phyloP scores from a whole-genome alignment of 2,329 filamentous ascomycete species.

The Xylaria arbuscula region DNA sequence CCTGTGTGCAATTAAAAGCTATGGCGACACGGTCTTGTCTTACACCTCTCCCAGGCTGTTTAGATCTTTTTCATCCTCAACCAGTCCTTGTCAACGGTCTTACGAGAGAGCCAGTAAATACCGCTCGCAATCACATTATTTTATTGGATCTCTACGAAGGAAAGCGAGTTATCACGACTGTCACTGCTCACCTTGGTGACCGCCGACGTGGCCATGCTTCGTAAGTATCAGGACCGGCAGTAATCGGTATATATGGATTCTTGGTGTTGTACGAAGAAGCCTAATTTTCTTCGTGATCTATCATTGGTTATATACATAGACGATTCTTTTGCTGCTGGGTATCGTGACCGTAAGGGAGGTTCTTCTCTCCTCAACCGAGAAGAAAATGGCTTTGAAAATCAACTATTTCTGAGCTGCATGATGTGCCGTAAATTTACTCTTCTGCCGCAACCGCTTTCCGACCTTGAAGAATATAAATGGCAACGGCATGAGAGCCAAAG shows the following conservation, averaged over 20 bases:
- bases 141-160: background rate
- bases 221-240: too few species aligned
- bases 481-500: slow-evolving; percentile 71
- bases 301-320: too few species aligned
- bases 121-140: background rate
- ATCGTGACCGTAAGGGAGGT: too few species aligned
- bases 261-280: background rate
- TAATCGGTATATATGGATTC: background rate
- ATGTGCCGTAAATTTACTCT: slow-evolving; percentile 52
- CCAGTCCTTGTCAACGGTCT: too few species aligned
- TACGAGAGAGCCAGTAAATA: too few species aligned
- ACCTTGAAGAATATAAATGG: slow-evolving; percentile 72
- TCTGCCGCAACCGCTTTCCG: slow-evolving; percentile 66
- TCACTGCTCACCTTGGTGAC: background rate
- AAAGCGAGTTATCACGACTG: background rate
- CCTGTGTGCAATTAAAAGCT: too few species aligned
- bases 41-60: too few species aligned
- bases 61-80: too few species aligned
- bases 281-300: too few species aligned
- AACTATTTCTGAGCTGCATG: slow-evolving; percentile 4
- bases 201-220: background rate
- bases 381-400: background rate
- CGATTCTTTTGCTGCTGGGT: too few species aligned
- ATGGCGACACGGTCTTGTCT: too few species aligned
- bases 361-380: background rate